Percentiles rank a stretch among this genome's conserved stretches.
These are phyloP conservation scores for Apiotrichum montevideense DNA, from an alignment of 1,284 basidiomycete genomes.

Conservation along the genomic window DNA sequence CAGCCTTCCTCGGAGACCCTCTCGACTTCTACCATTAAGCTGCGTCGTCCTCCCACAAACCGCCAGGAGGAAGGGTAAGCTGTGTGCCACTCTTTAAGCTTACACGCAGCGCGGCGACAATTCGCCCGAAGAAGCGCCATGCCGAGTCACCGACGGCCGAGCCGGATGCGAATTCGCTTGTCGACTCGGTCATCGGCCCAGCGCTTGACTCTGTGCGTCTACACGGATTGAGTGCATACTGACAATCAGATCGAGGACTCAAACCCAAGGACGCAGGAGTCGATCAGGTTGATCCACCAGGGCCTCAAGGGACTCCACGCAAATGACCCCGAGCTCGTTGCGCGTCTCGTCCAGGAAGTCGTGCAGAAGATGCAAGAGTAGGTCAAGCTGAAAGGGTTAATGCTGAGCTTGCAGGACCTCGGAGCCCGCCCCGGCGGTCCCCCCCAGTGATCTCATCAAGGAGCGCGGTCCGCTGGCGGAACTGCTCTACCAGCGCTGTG, in stretches of 20 bases:
- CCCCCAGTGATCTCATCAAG: too few species aligned
- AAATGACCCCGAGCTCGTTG: conserved; percentile 74
- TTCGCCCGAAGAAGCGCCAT: neutral
- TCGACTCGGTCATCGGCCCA: neutral
- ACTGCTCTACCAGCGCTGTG: conserved; percentile 80
- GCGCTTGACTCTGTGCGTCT: conserved; percentile 10
- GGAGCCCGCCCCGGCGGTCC: neutral
- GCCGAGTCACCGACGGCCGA: neutral
- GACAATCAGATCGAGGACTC: conserved; percentile 57
- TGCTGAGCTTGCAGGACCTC: neutral
- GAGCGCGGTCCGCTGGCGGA: conserved; percentile 72
- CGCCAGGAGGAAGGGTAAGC: too few species aligned
- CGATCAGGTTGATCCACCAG: conserved; percentile 77
- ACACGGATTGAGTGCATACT: conserved; percentile 28
- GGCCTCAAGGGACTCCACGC: conserved; percentile 80
- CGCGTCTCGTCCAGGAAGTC: conserved; percentile 60
- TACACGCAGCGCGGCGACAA: neutral
- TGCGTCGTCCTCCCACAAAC: neutral
- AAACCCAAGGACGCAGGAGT: conserved; percentile 80
- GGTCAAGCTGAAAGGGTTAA: neutral
- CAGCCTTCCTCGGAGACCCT: neutral
- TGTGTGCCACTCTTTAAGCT: too few species aligned
- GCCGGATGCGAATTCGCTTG: too few species aligned
- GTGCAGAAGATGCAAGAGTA: too few species aligned
- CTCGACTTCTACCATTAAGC: neutral